A percentile compares a stretch with the other conserved stretches of the same genome.
phyloP scores from a whole-genome alignment of 2,329 filamentous ascomycete genomes.

The Huntiella moniliformis region DNA sequence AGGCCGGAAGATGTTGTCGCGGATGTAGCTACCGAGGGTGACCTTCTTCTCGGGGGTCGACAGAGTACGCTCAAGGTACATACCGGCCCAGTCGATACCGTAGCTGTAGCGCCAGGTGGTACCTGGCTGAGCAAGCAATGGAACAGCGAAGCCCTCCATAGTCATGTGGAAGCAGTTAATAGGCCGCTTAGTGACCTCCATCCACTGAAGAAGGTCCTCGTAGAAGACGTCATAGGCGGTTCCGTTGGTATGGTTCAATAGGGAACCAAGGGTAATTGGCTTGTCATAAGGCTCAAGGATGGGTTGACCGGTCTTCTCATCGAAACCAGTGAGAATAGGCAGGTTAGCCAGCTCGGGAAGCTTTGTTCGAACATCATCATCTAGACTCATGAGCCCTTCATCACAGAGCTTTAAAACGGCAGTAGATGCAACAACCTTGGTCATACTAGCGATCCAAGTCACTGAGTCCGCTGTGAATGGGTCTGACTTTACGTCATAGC shows the following conservation, averaged over 20 bases:
- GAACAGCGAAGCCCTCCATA: slow-evolving; percentile 23
- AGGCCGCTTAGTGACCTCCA: slow-evolving; percentile 18
- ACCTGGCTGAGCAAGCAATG: slow-evolving; percentile 26
- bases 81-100: slow-evolving; percentile 28
- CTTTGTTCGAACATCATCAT: slow-evolving; percentile 20
- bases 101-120: slow-evolving; percentile 30
- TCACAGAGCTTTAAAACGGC: slow-evolving; percentile 24
- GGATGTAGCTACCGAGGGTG: slow-evolving; percentile 23
- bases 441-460: slow-evolving; percentile 24
- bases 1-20: slow-evolving; percentile 20
- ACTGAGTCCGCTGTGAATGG: slow-evolving; percentile 19
- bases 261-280: slow-evolving; percentile 23
- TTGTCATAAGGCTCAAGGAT: slow-evolving; percentile 11
- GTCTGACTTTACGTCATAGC: slow-evolving; percentile 16
- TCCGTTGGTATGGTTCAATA: slow-evolving; percentile 32
- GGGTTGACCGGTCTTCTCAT: slow-evolving; percentile 1
- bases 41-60: slow-evolving; percentile 14
- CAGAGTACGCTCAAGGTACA: slow-evolving; percentile 21
- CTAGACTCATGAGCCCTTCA: slow-evolving; percentile 18
- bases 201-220: slow-evolving; percentile 24
- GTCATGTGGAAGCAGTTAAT: slow-evolving; percentile 18
- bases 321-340: slow-evolving; percentile 12
- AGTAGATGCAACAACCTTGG: slow-evolving; percentile 23
- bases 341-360: slow-evolving; percentile 20
- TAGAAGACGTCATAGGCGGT: slow-evolving; percentile 25